These are phyloP conservation scores for Circinella umbellata DNA, from an alignment of 371 early-diverging fungal species.

Conservation along the genomic window DNA sequence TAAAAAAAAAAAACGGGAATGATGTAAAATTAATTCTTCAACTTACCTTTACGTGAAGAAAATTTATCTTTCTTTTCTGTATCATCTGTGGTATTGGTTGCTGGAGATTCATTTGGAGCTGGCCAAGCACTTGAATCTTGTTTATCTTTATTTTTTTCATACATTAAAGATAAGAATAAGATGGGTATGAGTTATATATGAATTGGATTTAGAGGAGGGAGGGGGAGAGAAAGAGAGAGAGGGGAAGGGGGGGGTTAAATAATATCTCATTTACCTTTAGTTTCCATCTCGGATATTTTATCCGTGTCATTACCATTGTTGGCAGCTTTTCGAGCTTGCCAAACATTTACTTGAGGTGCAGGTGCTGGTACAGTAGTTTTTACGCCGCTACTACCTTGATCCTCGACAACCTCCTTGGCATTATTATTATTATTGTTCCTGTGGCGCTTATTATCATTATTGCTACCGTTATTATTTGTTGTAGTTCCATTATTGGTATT, in stretches of 20 bases:
- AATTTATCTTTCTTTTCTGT: conserved; percentile 51
- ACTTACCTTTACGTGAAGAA: conserved; percentile 18
- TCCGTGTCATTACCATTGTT: conserved; percentile 10
- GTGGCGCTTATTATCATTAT: conserved; percentile 2
- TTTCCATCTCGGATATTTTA: conserved; percentile 7
- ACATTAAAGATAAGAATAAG: no score
- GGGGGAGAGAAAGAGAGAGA: no score
- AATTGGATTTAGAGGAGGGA: no score
- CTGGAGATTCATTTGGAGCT: conserved; percentile 46
- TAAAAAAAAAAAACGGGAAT: no score
- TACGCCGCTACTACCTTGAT: background rate
- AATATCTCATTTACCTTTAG: background rate
- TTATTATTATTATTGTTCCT: background rate
- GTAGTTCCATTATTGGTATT: no score
- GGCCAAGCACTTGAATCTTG: conserved; percentile 39
- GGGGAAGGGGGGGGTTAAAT: no score
- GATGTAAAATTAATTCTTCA: no score
- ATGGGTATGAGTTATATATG: background rate
- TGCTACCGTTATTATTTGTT: background rate
- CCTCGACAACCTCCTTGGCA: background rate
- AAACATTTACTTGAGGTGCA: conserved; percentile 59
- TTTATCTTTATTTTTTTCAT: conserved; percentile 8
- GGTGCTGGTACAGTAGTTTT: conserved; percentile 45
- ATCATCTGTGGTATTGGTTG: conserved; percentile 19
- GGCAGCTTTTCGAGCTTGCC: conserved; percentile 52